phyloP scores from a whole-genome alignment of 1,284 basidiomycete species.

The Ustilago shanxiensis region DNA sequence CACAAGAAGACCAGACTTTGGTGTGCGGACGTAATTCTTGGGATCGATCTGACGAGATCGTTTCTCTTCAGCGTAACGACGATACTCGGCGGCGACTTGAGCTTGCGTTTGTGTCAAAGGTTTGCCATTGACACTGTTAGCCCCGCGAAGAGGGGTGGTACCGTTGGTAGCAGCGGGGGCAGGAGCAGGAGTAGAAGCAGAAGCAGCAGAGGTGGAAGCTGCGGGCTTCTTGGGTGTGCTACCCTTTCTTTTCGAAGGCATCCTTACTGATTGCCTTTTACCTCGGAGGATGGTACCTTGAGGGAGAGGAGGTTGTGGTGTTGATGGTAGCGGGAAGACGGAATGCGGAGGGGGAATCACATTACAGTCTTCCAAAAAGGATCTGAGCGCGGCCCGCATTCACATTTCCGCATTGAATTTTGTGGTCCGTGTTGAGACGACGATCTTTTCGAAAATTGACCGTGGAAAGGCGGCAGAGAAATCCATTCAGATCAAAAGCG shows the following conservation, averaged over 20 bases:
- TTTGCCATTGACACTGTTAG: constrained; percentile 20
- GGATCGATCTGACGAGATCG: constrained; percentile 40
- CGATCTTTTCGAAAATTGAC: background rate
- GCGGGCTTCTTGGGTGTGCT: constrained; percentile 44
- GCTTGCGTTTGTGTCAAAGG: constrained; percentile 16
- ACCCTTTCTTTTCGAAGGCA: constrained; percentile 41
- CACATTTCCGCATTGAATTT: background rate
- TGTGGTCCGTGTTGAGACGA: background rate
- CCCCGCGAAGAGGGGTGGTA: background rate
- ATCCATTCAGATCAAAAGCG: background rate
- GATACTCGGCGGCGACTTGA: constrained; percentile 22
- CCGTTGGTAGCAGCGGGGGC: constrained; percentile 14
- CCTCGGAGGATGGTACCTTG: background rate
- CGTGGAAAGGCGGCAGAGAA: background rate
- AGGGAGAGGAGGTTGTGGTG: background rate
- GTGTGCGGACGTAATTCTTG: constrained; percentile 40
- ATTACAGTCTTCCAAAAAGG: constrained; percentile 7
- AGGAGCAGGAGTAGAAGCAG: constrained; percentile 9
- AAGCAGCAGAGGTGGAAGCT: background rate
- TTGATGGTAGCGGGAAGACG: background rate
- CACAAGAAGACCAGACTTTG: constrained; percentile 47
- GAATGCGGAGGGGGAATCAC: background rate
- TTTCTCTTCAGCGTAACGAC: constrained; percentile 25
- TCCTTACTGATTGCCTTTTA: background rate
- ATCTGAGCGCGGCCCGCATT: constrained; percentile 6